Evolutionary conservation across 768 basidiomycete species (phyloP).

Genomic region (Ephemerocybe angulata): DNA sequence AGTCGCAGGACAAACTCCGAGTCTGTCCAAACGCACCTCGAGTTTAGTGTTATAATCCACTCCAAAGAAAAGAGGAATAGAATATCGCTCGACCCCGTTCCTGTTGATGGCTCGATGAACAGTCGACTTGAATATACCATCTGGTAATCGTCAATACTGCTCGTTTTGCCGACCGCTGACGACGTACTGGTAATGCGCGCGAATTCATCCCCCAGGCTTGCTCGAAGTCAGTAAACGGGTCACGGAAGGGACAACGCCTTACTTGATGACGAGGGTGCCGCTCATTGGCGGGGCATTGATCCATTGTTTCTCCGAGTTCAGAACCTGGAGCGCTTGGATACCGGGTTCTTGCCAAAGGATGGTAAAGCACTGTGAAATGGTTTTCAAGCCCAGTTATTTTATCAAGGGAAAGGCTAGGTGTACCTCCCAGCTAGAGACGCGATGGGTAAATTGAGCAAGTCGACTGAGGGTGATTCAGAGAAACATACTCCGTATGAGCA

Average conservation of each 20-base stretch:
- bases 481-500: slow-evolving; percentile 69
- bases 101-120: slow-evolving; percentile 83
- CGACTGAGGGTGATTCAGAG: neutral
- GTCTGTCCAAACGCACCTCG: slow-evolving; percentile 45
- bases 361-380: slow-evolving; percentile 66
- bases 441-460: neutral
- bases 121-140: slow-evolving; percentile 88
- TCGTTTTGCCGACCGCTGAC: neutral
- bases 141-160: slow-evolving; percentile 32
- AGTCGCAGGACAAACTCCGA: neutral
- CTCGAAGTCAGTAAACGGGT: neutral
- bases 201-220: slow-evolving; percentile 80
- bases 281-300: slow-evolving; percentile 74
- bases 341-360: slow-evolving; percentile 79
- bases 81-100: slow-evolving; percentile 68
- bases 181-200: slow-evolving; percentile 82
- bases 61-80: slow-evolving; percentile 89
- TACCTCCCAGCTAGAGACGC: slow-evolving; percentile 39
- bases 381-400: neutral
- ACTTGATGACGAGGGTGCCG: slow-evolving; percentile 89
- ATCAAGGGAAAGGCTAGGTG: slow-evolving; percentile 4
- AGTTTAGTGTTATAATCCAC: slow-evolving; percentile 81
- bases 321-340: slow-evolving; percentile 75
- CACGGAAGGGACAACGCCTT: slow-evolving; percentile 13
- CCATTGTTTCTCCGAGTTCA: slow-evolving; percentile 76